Conservation (phyloP, 345 rosid species). For the Corymbia maculata region DNA sequence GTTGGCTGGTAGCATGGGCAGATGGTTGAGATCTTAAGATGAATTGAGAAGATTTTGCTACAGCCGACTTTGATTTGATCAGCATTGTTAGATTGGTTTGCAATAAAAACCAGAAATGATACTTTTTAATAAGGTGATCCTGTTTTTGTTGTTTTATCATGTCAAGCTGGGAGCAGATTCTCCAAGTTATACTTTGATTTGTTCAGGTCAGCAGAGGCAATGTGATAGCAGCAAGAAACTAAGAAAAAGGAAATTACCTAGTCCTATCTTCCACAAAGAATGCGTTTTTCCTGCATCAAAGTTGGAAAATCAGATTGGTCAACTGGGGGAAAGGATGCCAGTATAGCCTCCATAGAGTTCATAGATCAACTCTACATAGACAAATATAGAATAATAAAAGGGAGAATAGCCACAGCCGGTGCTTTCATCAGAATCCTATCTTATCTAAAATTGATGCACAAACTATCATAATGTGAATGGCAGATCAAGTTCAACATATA, state of each 20-base stretch:
- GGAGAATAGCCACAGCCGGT: background rate
- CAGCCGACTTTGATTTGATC: background rate
- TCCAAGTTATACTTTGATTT: background rate
- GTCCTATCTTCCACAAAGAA: background rate
- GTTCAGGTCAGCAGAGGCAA: background rate
- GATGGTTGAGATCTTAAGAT: background rate
- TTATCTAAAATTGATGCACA: background rate
- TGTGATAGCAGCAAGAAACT: background rate
- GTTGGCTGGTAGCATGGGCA: background rate
- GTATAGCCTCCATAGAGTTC: background rate
- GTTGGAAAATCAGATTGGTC: background rate
- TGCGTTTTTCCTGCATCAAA: background rate
- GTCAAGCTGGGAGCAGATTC: background rate
- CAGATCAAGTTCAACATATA: background rate
- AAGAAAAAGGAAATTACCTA: background rate
- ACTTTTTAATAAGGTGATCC: background rate
- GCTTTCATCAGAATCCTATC: background rate
- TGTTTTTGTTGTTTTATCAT: background rate
- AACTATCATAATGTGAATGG: background rate
- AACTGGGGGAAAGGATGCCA: background rate
- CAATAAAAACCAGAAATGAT: background rate
- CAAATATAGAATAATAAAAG: background rate
- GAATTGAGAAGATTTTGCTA: background rate
- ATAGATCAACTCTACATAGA: background rate
- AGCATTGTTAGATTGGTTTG: background rate